Base-by-base conservation (phyloP, 2,329 filamentous ascomycete species). In the Zarea fungicola region DNA sequence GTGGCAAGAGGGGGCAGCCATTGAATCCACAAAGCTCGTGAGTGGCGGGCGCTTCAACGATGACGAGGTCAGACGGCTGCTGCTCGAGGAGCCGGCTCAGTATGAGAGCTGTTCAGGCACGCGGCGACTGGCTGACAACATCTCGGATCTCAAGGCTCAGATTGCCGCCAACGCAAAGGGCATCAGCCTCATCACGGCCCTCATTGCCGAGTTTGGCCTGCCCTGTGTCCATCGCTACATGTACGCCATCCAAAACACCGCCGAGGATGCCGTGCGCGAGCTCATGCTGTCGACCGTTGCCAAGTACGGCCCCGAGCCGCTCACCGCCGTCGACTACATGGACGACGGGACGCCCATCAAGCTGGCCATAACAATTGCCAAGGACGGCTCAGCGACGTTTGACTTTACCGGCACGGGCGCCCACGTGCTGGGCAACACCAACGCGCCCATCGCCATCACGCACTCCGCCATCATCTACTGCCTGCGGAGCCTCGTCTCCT, bases 121-220 rank as follows among this genome's bases (percentile, higher is more conserved):
- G 0, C 74, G 89, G 36, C 89, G 87, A 61, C 72, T 95, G 1
- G 82, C 80, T 9, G 89, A 95, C 64, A 95, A 95, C 61, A 74
- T 95, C 55, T 91, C 89, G 45, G 89, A 95, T 62, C 74, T 95
- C 34, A 90, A 91, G 64, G 89, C 89, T 0, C 89, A 95, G 62
- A 84, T 93, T 11, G 88, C 89, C 0, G 88, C 89, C 11, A 95
- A 95, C 60, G 85, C 89, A 58, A 90, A 90, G 57, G 89, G 89
- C 8, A 92, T 92, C 58, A 80, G 80, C 34, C 72, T 92, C 16
- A 89, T 91, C 55, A 78, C 76, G 36, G 74, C 77, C 0, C 70
- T 92, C 2, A 89, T 91, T 54, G 76, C 78, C 22, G 87, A 92
- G 57, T 89, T 89, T 57, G 80, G 83, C 7, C 78, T 87, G 36